A percentile compares a stretch with the other conserved stretches of the same genome.
These are phyloP conservation scores for Ogataea dorogensis DNA, from an alignment of 805 yeast genomes.

Conservation along the genomic window DNA sequence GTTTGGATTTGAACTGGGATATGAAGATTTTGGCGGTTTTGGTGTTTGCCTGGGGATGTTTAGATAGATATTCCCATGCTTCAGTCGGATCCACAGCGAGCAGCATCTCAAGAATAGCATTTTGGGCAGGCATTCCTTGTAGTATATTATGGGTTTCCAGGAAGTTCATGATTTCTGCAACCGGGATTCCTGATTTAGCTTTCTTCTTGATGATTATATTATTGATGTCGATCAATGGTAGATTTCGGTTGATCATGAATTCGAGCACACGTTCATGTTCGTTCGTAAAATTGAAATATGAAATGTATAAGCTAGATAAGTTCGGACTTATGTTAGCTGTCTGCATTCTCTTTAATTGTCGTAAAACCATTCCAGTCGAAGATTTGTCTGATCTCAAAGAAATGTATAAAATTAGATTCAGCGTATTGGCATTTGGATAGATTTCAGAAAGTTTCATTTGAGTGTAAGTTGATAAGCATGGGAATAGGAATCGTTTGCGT, in stretches of 20 bases:
- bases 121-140: constrained; percentile 6
- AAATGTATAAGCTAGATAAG: constrained; percentile 13
- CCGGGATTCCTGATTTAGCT: constrained; percentile 4
- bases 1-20: too few species aligned
- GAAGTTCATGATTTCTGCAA: constrained; percentile 9
- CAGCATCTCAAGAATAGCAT: constrained; percentile 10
- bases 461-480: constrained; percentile 3
- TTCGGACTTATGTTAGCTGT: constrained; percentile 4
- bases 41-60: constrained; percentile 7
- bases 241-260: constrained; percentile 1
- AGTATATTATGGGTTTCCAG: constrained; percentile 8
- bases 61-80: constrained; percentile 10
- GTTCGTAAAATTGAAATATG: constrained; percentile 10
- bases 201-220: constrained; percentile 11
- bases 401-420: constrained; percentile 13
- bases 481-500: constrained; percentile 2
- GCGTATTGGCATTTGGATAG: constrained; percentile 9
- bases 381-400: constrained; percentile 6
- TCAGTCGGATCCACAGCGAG: constrained; percentile 4
- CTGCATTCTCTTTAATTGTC: constrained; percentile 11
- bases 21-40: constrained; percentile 13
- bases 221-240: constrained; percentile 10
- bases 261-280: constrained; percentile 9
- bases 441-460: constrained; percentile 6
- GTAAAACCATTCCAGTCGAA: constrained; percentile 1